phyloP scores from a whole-genome alignment of 345 rosid genomes.

The Populus davidiana region DNA sequence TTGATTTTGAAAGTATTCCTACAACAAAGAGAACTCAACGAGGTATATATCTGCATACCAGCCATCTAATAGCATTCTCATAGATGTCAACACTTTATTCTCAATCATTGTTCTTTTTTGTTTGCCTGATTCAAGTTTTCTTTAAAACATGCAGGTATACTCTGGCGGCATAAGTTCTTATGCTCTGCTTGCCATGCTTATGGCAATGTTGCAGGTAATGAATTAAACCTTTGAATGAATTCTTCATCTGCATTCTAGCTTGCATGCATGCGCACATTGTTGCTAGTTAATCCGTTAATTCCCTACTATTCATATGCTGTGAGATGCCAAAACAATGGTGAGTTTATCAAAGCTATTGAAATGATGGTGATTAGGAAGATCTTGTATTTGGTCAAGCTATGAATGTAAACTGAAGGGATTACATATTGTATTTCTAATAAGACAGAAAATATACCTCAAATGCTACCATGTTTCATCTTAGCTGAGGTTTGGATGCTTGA shows the following conservation, averaged over 20 bases:
- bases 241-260: neutral
- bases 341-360: too few species aligned
- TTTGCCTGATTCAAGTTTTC: constrained; percentile 22
- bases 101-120: neutral
- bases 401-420: too few species aligned
- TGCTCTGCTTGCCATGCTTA: constrained; percentile 87
- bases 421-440: too few species aligned
- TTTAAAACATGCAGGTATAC: constrained; percentile 59
- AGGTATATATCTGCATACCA: constrained; percentile 44
- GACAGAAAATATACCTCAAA: too few species aligned
- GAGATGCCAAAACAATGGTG: too few species aligned
- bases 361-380: too few species aligned
- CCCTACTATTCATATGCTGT: too few species aligned
- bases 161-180: constrained; percentile 93
- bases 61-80: neutral
- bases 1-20: constrained; percentile 84
- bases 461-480: too few species aligned
- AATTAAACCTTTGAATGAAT: neutral
- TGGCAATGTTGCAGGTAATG: constrained; percentile 71
- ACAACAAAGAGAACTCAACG: constrained; percentile 93
- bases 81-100: neutral
- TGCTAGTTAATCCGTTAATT: too few species aligned
- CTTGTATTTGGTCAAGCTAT: too few species aligned
- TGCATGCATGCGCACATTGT: neutral
- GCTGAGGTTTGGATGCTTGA: too few species aligned